A percentile compares a stretch with the other conserved stretches of the same genome.
Evolutionary conservation across 176 grass and related monocot genomes (phyloP).

Genomic region (Carex pumila): DNA sequence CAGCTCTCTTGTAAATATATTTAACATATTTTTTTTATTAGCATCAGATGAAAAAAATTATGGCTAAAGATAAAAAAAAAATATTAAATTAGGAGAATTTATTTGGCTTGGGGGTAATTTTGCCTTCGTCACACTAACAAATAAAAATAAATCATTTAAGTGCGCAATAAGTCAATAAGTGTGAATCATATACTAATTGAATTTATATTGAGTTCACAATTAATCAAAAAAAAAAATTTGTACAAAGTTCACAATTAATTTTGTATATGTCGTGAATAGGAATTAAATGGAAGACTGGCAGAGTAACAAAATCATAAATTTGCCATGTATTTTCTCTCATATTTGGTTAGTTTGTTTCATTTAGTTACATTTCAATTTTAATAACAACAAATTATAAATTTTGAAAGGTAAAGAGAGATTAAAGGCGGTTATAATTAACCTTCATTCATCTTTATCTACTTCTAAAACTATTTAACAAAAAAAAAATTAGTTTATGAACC

Average conservation of each 20-base stretch:
- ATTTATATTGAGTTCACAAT: too few relatives aligned
- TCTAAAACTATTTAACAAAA: background rate
- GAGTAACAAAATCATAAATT: background rate
- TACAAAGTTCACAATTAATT: too few relatives aligned
- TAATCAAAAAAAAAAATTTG: too few relatives aligned
- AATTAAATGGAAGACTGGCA: too few relatives aligned
- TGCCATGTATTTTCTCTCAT: background rate
- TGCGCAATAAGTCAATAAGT: too few relatives aligned
- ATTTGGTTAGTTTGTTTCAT: background rate
- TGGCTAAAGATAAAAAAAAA: background rate
- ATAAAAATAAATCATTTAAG: too few relatives aligned
- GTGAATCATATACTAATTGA: background rate
- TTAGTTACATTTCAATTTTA: background rate
- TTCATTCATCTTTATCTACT: background rate
- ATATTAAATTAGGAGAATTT: too few relatives aligned
- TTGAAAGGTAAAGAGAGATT: background rate
- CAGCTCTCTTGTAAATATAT: background rate
- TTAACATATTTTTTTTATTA: background rate
- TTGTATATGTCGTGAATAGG: too few relatives aligned
- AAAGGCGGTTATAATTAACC: background rate
- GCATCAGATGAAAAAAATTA: background rate
- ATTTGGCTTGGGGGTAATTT: background rate
- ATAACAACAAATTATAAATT: background rate
- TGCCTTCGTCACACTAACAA: too few relatives aligned
- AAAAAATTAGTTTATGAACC: background rate